phyloP scores from a whole-genome alignment of 192 early-diverging fungal species.

The Podila epicladia region DNA sequence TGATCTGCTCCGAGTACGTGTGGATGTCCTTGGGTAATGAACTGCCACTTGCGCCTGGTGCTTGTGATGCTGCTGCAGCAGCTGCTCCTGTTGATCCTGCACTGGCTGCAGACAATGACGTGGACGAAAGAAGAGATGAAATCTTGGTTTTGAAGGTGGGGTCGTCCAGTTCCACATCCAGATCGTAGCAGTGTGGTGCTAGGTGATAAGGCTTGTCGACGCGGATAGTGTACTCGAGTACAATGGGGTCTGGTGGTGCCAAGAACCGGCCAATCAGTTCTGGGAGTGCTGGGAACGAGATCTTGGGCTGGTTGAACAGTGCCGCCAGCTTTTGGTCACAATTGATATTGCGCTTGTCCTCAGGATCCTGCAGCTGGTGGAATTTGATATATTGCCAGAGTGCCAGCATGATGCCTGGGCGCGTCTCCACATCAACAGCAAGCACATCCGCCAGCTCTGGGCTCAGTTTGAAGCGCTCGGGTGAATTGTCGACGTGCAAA shows the following conservation, averaged over 20 bases:
- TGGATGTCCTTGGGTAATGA: slow-evolving; percentile 52
- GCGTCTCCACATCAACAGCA: slow-evolving; percentile 79
- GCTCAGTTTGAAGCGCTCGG: slow-evolving; percentile 85
- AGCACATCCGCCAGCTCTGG: slow-evolving; percentile 79
- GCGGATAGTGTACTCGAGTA: slow-evolving; percentile 89
- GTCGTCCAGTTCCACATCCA: slow-evolving; percentile 92
- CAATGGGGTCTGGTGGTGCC: slow-evolving; percentile 84
- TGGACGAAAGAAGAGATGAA: slow-evolving; percentile 56
- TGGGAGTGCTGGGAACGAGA: slow-evolving; percentile 85
- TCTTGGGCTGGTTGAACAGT: slow-evolving; percentile 71
- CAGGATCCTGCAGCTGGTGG: slow-evolving; percentile 89
- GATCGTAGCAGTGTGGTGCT: slow-evolving; percentile 85
- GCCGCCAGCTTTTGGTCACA: slow-evolving; percentile 79
- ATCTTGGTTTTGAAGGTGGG: slow-evolving; percentile 67
- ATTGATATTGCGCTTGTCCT: slow-evolving; percentile 89
- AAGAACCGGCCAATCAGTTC: slow-evolving; percentile 83
- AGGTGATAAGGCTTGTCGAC: slow-evolving; percentile 82
- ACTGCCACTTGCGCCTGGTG: slow-evolving; percentile 51
- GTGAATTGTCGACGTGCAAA: slow-evolving; percentile 80
- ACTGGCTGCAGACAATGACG: slow-evolving; percentile 17
- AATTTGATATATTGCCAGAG: slow-evolving; percentile 98
- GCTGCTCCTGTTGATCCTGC: not conserved
- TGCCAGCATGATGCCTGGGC: slow-evolving; percentile 80
- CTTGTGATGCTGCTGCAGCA: not conserved
- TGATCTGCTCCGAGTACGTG: slow-evolving; percentile 63